Evolutionary conservation across 2,329 filamentous ascomycete genomes (phyloP).

Genomic region (Teratosphaeria nubilosa): DNA sequence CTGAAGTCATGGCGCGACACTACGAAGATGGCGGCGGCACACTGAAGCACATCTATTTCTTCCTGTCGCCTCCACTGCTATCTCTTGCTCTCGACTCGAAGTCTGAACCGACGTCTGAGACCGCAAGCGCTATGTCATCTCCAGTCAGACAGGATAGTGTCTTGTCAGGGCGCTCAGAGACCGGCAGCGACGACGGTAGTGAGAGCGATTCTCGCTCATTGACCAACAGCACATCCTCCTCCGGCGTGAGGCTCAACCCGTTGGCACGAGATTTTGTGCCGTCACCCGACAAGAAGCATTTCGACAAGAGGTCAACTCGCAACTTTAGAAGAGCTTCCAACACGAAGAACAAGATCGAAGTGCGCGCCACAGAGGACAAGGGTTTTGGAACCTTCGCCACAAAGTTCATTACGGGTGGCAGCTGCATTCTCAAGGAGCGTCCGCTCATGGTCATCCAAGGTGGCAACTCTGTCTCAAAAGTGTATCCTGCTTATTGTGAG

Average conservation of each 20-base stretch:
- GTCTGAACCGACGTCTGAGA: neutral
- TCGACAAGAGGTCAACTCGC: neutral
- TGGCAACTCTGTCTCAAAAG: neutral
- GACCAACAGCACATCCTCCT: neutral
- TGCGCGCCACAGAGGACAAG: constrained; percentile 10
- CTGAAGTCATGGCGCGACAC: neutral
- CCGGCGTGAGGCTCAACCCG: neutral
- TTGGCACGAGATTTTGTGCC: neutral
- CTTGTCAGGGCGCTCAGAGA: constrained; percentile 1
- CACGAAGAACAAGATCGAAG: constrained; percentile 5
- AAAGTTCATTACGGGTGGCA: constrained; percentile 12
- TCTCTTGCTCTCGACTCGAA: neutral
- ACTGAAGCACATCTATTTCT: constrained; percentile 14
- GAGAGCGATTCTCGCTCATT: neutral
- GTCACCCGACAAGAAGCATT: neutral
- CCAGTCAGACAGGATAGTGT: neutral
- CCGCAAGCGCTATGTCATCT: neutral
- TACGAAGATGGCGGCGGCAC: neutral
- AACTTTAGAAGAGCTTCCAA: neutral
- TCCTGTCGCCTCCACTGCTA: constrained; percentile 1
- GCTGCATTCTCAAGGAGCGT: constrained; percentile 17
- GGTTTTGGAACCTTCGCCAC: constrained; percentile 18
- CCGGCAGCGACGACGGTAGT: constrained; percentile 2
- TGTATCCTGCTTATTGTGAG: constrained; percentile 8
- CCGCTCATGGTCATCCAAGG: constrained; percentile 11